These are phyloP conservation scores for Mycena kentingensis DNA, from an alignment of 768 basidiomycete genomes.

Conservation along the genomic window DNA sequence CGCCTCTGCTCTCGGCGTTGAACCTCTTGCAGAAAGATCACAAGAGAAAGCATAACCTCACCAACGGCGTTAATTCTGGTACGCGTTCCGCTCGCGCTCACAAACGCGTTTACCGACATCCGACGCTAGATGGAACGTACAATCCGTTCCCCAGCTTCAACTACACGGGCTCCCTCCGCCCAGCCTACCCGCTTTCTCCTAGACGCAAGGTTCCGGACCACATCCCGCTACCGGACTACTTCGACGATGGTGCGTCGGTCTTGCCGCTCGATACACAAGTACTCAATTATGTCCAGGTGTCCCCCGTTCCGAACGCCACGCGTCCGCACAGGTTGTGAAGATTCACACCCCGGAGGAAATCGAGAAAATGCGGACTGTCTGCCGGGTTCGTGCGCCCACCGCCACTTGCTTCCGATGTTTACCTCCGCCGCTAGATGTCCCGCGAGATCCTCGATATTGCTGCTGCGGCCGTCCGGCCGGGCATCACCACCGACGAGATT, in stretches of 20 bases:
- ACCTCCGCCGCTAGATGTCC: conserved; percentile 56
- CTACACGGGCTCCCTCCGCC: conserved; percentile 81
- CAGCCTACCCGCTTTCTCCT: conserved; percentile 85
- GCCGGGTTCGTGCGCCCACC: conserved; percentile 59
- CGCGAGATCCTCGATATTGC: conserved; percentile 93
- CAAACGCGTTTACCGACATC: conserved; percentile 7
- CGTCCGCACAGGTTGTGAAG: conserved; percentile 60
- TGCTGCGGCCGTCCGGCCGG: conserved; percentile 84
- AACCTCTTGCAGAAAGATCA: conserved; percentile 67
- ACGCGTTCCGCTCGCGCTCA: background rate
- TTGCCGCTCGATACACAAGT: conserved; percentile 22
- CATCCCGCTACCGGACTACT: conserved; percentile 90
- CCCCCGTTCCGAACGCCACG: conserved; percentile 60
- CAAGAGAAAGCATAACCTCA: conserved; percentile 74
- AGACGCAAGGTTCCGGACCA: conserved; percentile 77
- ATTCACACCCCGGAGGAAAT: conserved; percentile 75
- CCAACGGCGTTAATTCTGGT: conserved; percentile 33
- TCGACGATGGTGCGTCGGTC: conserved; percentile 45
- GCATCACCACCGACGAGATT: conserved; percentile 93
- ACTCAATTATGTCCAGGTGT: conserved; percentile 42
- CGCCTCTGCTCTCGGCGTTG: conserved; percentile 4
- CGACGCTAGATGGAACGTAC: conserved; percentile 67
- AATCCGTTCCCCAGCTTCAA: conserved; percentile 76
- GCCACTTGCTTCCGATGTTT: conserved; percentile 1
- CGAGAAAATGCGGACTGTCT: conserved; percentile 85